Base-by-base conservation (phyloP, 305 asterid genomes). In the Petunia hybrid region DNA sequence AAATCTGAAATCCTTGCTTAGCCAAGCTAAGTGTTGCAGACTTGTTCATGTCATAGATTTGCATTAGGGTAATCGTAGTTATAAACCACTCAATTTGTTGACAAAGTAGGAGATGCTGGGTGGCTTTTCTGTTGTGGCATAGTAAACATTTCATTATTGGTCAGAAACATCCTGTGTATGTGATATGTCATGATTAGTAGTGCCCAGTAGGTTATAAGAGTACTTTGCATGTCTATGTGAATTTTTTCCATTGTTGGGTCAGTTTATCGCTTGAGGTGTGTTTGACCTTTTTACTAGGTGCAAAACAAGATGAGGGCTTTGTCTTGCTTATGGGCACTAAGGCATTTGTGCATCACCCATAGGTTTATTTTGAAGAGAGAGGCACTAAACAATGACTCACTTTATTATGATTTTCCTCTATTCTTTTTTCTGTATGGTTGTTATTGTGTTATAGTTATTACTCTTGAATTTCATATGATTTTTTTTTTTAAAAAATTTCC, bases 1-100 rank as follows among this genome's bases (percentile, higher is more conserved):
- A 68, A 68, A 41, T 68, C 75, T 68, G 55, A 68, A 68, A 68
- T 68, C 75, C 35, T 31, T 68, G 76, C 16, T 43, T 42, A 42
- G 56, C 56, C 39, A 42, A 42, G 35, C 41, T 42, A 68, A 41
- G 76, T 68, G 56, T 60, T 6, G 65, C 12, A 60, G 7, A 60
- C 7, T 59, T 60, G 65, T 67, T 67, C 51, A 39, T 41, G 73
- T 66, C 13, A 66, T 35, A 66, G 13, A 40, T 67, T 67, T 40
- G 53, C 13, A 5, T 67, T 67, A 8, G 38, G 75, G 55, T 42
- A 42, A 40, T n/a, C n/a, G n/a, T n/a, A n/a, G n/a, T 42, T 42
- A 8, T 68, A 39, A 12, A 16, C n/a, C n/a, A 68, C 76, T 68
- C n/a, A 68, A 68, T 48, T 42, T 68, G 35, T 68, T 68, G 76